phyloP scores from a whole-genome alignment of 371 early-diverging fungal genomes.

The Fennellomyces sp. region DNA sequence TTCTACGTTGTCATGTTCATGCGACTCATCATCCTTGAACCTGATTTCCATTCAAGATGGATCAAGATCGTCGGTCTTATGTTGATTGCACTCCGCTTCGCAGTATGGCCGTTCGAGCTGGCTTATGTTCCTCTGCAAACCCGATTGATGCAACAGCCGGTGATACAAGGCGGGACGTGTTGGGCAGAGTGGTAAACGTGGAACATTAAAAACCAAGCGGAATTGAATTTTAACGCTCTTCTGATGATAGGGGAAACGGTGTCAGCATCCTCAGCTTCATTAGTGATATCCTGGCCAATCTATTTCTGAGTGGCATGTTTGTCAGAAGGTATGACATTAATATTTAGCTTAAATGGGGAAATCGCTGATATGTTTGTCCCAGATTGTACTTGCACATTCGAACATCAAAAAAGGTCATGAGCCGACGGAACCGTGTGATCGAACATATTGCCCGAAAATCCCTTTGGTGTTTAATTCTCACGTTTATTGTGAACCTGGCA shows the following conservation, averaged over 20 bases:
- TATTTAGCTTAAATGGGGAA: too few relatives aligned
- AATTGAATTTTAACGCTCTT: neutral
- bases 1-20: slow-evolving; percentile 49
- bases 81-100: slow-evolving; percentile 36
- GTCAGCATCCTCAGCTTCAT: slow-evolving; percentile 48
- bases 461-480: slow-evolving; percentile 37
- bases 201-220: neutral
- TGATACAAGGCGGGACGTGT: slow-evolving; percentile 30
- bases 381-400: slow-evolving; percentile 45
- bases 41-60: slow-evolving; percentile 33
- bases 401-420: slow-evolving; percentile 22
- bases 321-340: slow-evolving; percentile 17
- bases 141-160: slow-evolving; percentile 11
- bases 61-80: slow-evolving; percentile 37
- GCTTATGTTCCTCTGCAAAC: slow-evolving; percentile 25
- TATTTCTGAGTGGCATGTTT: slow-evolving; percentile 55
- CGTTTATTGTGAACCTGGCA: slow-evolving; percentile 42
- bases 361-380: too few relatives aligned
- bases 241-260: slow-evolving; percentile 40
- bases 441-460: slow-evolving; percentile 44
- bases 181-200: slow-evolving; percentile 45
- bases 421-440: slow-evolving; percentile 33
- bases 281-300: slow-evolving; percentile 45
- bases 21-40: slow-evolving; percentile 42
- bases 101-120: slow-evolving; percentile 53